Evolutionary conservation across 2,329 filamentous ascomycete genomes (phyloP).

Genomic region (Orbilia ellipsospora): DNA sequence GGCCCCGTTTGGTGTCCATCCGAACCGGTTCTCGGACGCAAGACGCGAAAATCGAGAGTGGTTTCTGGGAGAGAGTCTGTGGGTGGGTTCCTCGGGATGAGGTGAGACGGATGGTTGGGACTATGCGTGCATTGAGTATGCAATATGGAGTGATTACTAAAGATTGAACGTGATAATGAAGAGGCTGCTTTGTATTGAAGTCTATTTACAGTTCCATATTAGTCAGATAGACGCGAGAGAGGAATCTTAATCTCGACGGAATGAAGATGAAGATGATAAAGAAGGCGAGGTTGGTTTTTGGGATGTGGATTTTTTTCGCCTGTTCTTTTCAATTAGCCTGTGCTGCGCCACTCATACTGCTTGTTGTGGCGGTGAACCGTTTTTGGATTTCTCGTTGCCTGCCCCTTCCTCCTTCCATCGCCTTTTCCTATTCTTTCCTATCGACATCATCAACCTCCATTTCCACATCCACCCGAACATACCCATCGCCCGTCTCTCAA

Average conservation of each 20-base stretch:
- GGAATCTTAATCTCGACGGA: neutral
- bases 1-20: constrained; percentile 21
- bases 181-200: neutral
- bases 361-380: constrained; percentile 15
- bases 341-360: constrained; percentile 28
- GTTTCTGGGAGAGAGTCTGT: constrained; percentile 45
- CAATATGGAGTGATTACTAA: neutral
- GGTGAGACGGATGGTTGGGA: constrained; percentile 51
- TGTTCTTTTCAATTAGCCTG: constrained; percentile 15
- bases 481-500: neutral
- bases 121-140: constrained; percentile 21
- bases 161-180: neutral
- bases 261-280: neutral
- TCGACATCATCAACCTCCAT: neutral
- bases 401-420: constrained; percentile 27
- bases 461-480: neutral
- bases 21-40: constrained; percentile 52
- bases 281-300: neutral
- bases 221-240: neutral
- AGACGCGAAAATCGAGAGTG: constrained; percentile 46
- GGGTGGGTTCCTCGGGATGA: neutral
- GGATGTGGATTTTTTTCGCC: neutral
- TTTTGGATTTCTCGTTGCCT: constrained; percentile 25
- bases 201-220: neutral
- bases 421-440: neutral